These are phyloP conservation scores for Colletotrichum tofieldiae DNA, from an alignment of 2,329 filamentous ascomycete species.

Conservation along the genomic window DNA sequence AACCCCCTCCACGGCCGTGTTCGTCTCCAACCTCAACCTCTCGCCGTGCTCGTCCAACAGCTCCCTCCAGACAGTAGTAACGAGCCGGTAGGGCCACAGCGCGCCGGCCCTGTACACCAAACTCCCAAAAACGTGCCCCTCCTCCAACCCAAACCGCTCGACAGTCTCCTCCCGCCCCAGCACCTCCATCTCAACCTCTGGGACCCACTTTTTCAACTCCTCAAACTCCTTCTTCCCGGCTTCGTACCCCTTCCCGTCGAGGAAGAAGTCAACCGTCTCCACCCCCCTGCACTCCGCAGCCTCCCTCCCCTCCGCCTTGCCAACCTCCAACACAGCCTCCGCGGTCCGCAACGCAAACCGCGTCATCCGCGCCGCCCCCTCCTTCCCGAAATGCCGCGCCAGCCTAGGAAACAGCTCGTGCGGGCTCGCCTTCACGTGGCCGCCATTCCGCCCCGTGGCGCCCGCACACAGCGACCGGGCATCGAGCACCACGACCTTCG, in stretches of 20 bases:
- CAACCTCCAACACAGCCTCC: constrained; percentile 56
- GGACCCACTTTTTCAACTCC: constrained; percentile 55
- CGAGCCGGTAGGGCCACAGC: constrained; percentile 66
- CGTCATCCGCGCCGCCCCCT: constrained; percentile 58
- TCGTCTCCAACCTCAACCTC: constrained; percentile 56
- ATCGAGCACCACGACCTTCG: constrained; percentile 64
- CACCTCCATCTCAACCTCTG: constrained; percentile 55
- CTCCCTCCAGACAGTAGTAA: constrained; percentile 61
- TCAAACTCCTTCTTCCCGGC: constrained; percentile 51
- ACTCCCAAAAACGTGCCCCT: constrained; percentile 56
- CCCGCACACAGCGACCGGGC: constrained; percentile 65
- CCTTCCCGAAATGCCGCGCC: constrained; percentile 49
- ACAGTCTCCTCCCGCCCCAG: constrained; percentile 54
- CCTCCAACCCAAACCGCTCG: constrained; percentile 54
- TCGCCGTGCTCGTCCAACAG: constrained; percentile 54
- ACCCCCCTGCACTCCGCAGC: constrained; percentile 60
- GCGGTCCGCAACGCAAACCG: constrained; percentile 63
- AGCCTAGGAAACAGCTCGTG: constrained; percentile 59
- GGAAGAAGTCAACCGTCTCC: constrained; percentile 63
- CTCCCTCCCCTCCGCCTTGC: constrained; percentile 50
- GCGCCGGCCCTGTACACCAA: constrained; percentile 64
- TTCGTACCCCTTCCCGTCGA: constrained; percentile 55
- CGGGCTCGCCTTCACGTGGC: constrained; percentile 64
- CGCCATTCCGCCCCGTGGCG: constrained; percentile 69
- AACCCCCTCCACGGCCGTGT: constrained; percentile 53